A percentile compares a stretch with the other conserved stretches of the same genome.
phyloP scores from a whole-genome alignment of 371 early-diverging fungal species.

The Mortierella sp. region DNA sequence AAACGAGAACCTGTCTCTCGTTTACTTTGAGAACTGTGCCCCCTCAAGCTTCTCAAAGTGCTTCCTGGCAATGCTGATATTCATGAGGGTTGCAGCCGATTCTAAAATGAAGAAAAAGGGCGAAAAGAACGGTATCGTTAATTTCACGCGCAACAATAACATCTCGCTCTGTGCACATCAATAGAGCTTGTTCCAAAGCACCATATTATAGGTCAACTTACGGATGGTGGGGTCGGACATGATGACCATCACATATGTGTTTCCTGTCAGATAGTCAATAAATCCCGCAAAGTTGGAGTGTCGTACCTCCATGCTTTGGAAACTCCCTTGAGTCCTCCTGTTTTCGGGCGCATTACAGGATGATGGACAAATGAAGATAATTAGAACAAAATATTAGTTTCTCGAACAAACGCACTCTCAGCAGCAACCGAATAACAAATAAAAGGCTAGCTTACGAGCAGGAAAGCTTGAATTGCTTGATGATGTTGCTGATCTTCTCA shows the following conservation, averaged over 20 bases:
- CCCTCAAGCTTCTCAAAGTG: slow-evolving; percentile 92
- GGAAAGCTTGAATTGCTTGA: slow-evolving; percentile 93
- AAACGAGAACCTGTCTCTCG: neutral
- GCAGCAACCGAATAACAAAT: neutral
- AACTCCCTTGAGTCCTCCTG: slow-evolving; percentile 86
- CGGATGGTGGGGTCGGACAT: slow-evolving; percentile 93
- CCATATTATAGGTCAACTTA: slow-evolving; percentile 63
- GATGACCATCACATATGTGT: slow-evolving; percentile 95
- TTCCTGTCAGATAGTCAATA: slow-evolving; percentile 93
- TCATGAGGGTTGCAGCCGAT: slow-evolving; percentile 86
- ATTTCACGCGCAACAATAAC: neutral
- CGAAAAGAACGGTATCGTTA: neutral
- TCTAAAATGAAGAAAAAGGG: slow-evolving; percentile 62
- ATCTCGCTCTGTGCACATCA: neutral
- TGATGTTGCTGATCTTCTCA: slow-evolving; percentile 94
- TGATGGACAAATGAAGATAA: neutral
- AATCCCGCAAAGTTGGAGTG: slow-evolving; percentile 88
- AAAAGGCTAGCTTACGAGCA: slow-evolving; percentile 71
- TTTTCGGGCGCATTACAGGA: neutral
- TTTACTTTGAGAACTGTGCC: slow-evolving; percentile 57
- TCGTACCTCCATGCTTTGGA: slow-evolving; percentile 92
- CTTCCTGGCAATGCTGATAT: slow-evolving; percentile 87
- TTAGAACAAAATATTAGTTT: neutral
- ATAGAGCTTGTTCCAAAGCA: neutral
- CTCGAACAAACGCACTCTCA: neutral